Evolutionary conservation across 129 eudicot genomes (phyloP).

Genomic region (Daucus carota): DH1_v3.0 NC_030382.2:35880001-35880500

Average conservation of each 20-base stretch:
- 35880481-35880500: too few relatives aligned
- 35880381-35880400: too few relatives aligned
- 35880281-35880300: background rate
- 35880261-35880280: background rate
- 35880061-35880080: background rate
- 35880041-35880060: background rate
- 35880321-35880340: background rate
- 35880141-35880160: conserved; percentile 33
- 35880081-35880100: background rate
- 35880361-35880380: background rate
- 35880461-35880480: too few relatives aligned
- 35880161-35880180: conserved; percentile 39
- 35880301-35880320: too few relatives aligned
- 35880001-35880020: conserved; percentile 16
- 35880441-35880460: too few relatives aligned
- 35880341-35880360: too few relatives aligned
- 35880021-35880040: background rate
- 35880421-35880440: too few relatives aligned
- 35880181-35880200: conserved; percentile 44
- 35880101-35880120: conserved; percentile 20
- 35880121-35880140: conserved; percentile 35
- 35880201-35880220: conserved; percentile 41
- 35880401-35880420: too few relatives aligned
- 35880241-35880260: conserved; percentile 41
- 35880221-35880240: conserved; percentile 57